Base-by-base conservation (phyloP, 306 rosid species). In the Gastrolobium bilobum region DNA sequence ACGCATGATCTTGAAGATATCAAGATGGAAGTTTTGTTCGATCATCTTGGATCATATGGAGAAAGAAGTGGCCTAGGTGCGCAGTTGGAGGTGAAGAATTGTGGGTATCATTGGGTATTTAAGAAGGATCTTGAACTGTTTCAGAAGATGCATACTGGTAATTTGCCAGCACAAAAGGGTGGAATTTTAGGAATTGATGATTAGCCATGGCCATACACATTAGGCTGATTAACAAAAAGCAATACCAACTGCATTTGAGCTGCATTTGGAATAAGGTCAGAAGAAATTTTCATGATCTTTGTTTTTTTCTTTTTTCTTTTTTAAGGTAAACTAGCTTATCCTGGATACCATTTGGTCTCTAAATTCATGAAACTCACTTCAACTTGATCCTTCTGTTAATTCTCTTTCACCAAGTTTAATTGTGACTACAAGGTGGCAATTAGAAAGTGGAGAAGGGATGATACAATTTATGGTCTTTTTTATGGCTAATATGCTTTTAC, bases 91-190 rank as follows among this genome's bases (percentile, higher is more conserved):
- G 34, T 68, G 29, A 34, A 31, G 60, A 68, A 48, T 3, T 31
- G 31, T 2, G 75, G 75, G 14, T 48, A 33, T n/a, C 46, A 31
- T 6, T 48, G 44, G 59, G 33, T 68, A 68, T 68, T 6, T 7
- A 33, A 68, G 13, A 20, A 68, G 2, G 60, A 68, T 68, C n/a
- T 47, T 2, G 43, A 68, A n/a, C 11, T 8, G 2, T 46, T 31
- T 20, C 26, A 20, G 26, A 20, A 20, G 26, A 20, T 20, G 26
- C 26, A 20, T 20, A 20, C 26, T 20, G 26, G 26, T 20, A 20
- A 20, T 20, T 20, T 20, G 0, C 26, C 13, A 33, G 26, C 26
- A 31, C 59, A 1, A 3, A 68, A 44, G 57, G 13, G n/a, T 59
- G n/a, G 48, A 31, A 31, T 68, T 48, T 33, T 43, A 8, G 39